Evolutionary conservation across 805 yeast genomes (phyloP).

Genomic region (Brettanomyces anomalus): DNA sequence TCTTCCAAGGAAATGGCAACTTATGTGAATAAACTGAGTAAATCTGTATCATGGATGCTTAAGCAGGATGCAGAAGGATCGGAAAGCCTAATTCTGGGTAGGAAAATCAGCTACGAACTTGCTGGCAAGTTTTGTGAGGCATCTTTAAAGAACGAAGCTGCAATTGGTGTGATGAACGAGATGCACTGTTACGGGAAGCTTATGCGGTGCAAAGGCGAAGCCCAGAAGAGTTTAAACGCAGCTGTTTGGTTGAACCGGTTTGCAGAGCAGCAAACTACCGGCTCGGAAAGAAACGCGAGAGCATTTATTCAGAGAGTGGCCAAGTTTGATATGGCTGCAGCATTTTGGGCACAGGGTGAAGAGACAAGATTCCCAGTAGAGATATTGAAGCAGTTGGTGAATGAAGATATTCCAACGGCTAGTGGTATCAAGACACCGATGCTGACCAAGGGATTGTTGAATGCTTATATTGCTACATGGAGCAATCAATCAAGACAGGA

Average conservation of each 20-base stretch:
- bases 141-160: not conserved
- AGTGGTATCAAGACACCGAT: conserved; percentile 4
- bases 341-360: conserved; percentile 60
- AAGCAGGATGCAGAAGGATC: conserved; percentile 25
- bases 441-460: conserved; percentile 7
- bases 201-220: conserved; percentile 29
- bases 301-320: conserved; percentile 18
- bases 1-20: not conserved
- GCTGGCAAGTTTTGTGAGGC: not conserved
- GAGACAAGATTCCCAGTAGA: conserved; percentile 43
- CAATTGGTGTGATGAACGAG: conserved; percentile 27
- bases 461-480: conserved; percentile 49
- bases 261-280: conserved; percentile 15
- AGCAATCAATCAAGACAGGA: conserved; percentile 62
- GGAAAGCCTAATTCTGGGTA: conserved; percentile 36
- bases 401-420: conserved; percentile 2
- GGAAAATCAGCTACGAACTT: conserved; percentile 31
- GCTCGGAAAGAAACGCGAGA: conserved; percentile 5
- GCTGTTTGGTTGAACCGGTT: conserved; percentile 36
- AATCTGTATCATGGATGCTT: conserved; percentile 30
- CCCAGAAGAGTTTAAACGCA: conserved; percentile 44
- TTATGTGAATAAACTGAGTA: conserved; percentile 9
- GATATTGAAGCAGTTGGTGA: conserved; percentile 33
- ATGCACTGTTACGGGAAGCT: conserved; percentile 32
- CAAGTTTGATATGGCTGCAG: conserved; percentile 43